Conservation (phyloP, 441 rosid species). For the Erodium texanum region DNA sequence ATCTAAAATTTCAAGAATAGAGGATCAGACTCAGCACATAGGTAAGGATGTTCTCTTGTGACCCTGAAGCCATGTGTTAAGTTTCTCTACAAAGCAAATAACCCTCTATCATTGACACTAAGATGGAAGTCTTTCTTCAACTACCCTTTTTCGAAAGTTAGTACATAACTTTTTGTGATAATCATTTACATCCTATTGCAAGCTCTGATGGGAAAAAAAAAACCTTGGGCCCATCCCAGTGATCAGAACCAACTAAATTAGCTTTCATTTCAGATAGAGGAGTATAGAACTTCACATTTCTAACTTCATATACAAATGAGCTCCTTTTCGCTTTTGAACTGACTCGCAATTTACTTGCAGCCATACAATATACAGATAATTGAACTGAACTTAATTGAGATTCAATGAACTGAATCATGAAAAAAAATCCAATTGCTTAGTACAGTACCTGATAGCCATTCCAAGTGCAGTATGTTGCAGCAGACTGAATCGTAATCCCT, state of each 20-base stretch:
- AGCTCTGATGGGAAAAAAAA: too few relatives aligned
- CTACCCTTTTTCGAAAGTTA: not conserved
- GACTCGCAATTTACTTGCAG: too few relatives aligned
- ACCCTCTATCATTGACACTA: too few relatives aligned
- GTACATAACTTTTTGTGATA: not conserved
- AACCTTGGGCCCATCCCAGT: too few relatives aligned
- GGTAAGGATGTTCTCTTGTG: not conserved
- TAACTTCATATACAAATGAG: not conserved
- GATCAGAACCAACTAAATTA: not conserved
- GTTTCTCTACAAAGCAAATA: not conserved
- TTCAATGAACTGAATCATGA: not conserved
- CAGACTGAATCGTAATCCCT: slow-evolving; percentile 93
- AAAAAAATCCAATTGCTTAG: not conserved
- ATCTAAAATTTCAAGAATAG: not conserved
- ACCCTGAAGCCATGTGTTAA: not conserved
- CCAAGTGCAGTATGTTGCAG: slow-evolving; percentile 96
- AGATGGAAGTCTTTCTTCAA: not conserved
- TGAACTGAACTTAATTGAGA: not conserved
- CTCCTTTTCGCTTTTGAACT: not conserved
- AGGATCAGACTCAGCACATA: not conserved
- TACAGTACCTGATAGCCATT: slow-evolving; percentile 60
- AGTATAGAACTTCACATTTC: not conserved
- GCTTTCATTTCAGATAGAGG: not conserved
- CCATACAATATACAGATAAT: too few relatives aligned
- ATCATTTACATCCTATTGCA: not conserved